Evolutionary conservation across 768 basidiomycete species (phyloP).

Genomic region (Mycena vitilis): DNA sequence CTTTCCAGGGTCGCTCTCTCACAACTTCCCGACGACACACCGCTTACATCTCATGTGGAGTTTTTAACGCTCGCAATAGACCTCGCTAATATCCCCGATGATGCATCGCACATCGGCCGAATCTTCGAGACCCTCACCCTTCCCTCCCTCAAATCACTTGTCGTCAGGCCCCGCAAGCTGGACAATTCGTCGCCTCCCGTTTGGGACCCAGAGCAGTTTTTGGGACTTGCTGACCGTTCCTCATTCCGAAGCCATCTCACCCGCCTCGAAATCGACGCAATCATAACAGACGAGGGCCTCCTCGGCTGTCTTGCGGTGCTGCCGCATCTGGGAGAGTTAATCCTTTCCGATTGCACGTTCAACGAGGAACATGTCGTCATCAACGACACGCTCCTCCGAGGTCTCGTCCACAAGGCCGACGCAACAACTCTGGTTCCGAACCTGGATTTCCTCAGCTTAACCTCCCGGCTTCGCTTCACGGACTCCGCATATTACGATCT

Average conservation of each 20-base stretch:
- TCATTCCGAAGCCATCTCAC: neutral
- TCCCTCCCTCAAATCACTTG: neutral
- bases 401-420: neutral
- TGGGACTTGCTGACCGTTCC: neutral
- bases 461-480: neutral
- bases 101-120: neutral
- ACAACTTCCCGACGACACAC: neutral
- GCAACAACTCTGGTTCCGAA: neutral
- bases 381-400: neutral
- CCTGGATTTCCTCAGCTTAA: neutral
- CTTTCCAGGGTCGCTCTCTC: neutral
- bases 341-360: neutral
- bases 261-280: constrained; percentile 1
- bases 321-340: neutral
- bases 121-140: neutral
- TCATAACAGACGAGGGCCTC: neutral
- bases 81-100: neutral
- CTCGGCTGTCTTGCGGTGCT: neutral
- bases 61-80: neutral
- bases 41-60: neutral
- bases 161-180: neutral
- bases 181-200: neutral
- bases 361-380: neutral
- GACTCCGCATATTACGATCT: neutral
- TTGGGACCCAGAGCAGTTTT: neutral